These are phyloP conservation scores for Apostasia ramifera DNA, from an alignment of 106 monocot species.

Conservation along the genomic window DNA sequence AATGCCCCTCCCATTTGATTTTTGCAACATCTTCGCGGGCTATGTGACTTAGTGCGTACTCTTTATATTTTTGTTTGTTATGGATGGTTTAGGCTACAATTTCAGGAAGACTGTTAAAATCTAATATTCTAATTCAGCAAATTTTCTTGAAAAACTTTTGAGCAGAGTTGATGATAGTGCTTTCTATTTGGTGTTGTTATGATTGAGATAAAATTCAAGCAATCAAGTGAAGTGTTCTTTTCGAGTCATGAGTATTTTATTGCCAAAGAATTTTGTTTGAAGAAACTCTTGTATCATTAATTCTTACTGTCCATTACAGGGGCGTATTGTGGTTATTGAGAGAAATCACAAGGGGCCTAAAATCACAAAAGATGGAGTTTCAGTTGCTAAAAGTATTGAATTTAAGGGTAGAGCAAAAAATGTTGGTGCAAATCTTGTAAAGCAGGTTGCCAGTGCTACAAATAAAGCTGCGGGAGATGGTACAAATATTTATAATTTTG, in stretches of 20 bases:
- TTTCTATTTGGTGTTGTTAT: neutral
- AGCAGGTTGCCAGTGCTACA: conserved; percentile 58
- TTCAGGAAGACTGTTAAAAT: too few species aligned
- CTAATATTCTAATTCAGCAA: too few species aligned
- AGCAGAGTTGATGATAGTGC: neutral
- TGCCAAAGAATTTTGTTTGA: too few species aligned
- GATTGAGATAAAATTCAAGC: neutral
- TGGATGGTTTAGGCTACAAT: too few species aligned
- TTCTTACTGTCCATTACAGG: conserved; percentile 21
- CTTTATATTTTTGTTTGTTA: too few species aligned
- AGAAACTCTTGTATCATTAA: too few species aligned
- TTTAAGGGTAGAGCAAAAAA: conserved; percentile 69
- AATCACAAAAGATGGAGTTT: conserved; percentile 85
- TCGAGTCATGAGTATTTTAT: neutral
- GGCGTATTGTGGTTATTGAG: conserved; percentile 74
- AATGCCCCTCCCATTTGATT: too few species aligned
- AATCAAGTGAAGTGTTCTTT: neutral
- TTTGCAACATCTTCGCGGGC: too few species aligned
- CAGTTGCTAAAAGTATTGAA: conserved; percentile 77
- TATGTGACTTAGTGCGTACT: too few species aligned
- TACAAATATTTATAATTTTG: conserved; percentile 13
- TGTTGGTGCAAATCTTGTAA: conserved; percentile 59
- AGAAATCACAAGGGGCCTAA: conserved; percentile 39
- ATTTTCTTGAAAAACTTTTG: too few species aligned
- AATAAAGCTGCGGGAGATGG: conserved; percentile 65